Evolutionary conservation across 1,284 basidiomycete genomes (phyloP), one percentile per base, ranked within the genome.

Genomic region (Boletus mariae): DNA sequence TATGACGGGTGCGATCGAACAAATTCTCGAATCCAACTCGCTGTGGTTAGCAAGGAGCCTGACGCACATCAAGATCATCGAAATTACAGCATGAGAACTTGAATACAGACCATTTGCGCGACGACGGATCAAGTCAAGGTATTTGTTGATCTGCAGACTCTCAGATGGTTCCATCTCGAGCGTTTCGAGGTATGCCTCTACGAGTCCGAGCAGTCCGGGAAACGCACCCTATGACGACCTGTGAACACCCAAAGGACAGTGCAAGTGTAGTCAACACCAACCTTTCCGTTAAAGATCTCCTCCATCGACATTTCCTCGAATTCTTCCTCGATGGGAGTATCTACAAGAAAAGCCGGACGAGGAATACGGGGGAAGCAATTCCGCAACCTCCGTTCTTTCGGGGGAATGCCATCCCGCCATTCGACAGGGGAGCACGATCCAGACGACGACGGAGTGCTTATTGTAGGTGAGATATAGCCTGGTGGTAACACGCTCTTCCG

Each of bases 201-300:
- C 86, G 15, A 99, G 79, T 32, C 87, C 84, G 40, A 99, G 71
- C 31, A 99, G 74, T 10, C 97, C 97, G 0, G 91, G 91, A 79
- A 94, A 98, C 17, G 73, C 67, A 23, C 79, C 81, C 80, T 91
- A 56, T 44, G 25, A 49, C 50, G 45, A 28, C 37, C 11, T 57
- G 15, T 54, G 54, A 52, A 20, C 41, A 43, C 57, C 35, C 13
- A 13, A 23, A 20, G 37, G 28, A 47, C 47, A 48, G 15, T 34
- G 13, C 45, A 48, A 52, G 12, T 28, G 50, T 59, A 48, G 53
- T 43, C 12, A 34, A 47, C 31, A 57, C 61, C 23, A 47, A 87
- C 90, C 80, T 90, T 92, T 17, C 97, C 97, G 65, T 92, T 93
- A 73, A 99, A 90, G 45, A 99, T 90, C 73, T 99, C 94, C 61